phyloP scores from a whole-genome alignment of 1,139 yeast species.

The Geotrichum citri-aurantii region DNA sequence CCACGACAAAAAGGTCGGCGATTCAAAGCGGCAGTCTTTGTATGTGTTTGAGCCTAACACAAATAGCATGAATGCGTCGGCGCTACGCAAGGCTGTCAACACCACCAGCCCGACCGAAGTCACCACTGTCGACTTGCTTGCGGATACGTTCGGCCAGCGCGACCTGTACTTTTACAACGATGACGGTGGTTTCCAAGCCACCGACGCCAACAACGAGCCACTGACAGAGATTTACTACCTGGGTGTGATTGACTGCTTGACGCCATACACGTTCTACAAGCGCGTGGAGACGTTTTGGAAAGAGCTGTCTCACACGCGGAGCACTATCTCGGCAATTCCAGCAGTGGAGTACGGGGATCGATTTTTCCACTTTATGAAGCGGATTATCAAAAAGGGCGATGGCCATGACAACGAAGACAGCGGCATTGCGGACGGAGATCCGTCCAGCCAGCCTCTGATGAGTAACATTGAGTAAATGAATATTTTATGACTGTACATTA shows the following conservation, averaged over 20 bases:
- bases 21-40: constrained; percentile 39
- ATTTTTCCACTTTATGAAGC: constrained; percentile 62
- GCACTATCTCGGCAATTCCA: constrained; percentile 81
- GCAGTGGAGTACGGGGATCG: constrained; percentile 85
- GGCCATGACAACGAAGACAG: not conserved
- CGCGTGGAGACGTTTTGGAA: constrained; percentile 83
- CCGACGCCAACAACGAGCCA: constrained; percentile 59
- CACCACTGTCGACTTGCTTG: constrained; percentile 32
- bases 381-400: constrained; percentile 18
- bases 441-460: not conserved
- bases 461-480: not conserved
- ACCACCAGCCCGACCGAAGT: constrained; percentile 36
- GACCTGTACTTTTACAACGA: constrained; percentile 61
- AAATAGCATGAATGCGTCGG: constrained; percentile 31
- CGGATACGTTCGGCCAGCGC: constrained; percentile 28
- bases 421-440: not conserved
- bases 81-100: constrained; percentile 35
- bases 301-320: constrained; percentile 60
- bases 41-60: constrained; percentile 35
- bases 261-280: constrained; percentile 72
- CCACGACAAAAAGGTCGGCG: constrained; percentile 64
- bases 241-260: constrained; percentile 90
- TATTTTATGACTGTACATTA: not conserved
- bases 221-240: constrained; percentile 70
- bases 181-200: constrained; percentile 81